These are phyloP conservation scores for Mucuna pruriens DNA, from an alignment of 306 rosid genomes.

Conservation along the genomic window DNA sequence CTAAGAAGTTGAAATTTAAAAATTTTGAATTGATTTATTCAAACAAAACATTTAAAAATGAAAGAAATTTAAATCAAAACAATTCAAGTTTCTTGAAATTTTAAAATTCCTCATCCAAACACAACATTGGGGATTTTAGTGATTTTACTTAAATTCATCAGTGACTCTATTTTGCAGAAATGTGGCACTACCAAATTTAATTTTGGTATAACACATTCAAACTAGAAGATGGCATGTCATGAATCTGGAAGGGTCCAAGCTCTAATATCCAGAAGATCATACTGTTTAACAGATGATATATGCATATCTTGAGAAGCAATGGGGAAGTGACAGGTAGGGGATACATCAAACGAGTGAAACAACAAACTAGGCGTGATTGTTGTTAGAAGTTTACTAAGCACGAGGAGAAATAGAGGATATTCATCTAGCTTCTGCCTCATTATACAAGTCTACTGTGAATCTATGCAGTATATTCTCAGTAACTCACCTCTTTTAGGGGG, in stretches of 20 bases:
- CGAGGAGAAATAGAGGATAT: neutral
- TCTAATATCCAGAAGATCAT: constrained; percentile 4
- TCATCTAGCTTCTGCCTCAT: constrained; percentile 29
- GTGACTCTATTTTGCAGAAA: neutral
- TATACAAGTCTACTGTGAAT: constrained; percentile 4
- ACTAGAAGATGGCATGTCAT: neutral
- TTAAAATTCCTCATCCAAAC: no score
- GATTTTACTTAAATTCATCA: neutral
- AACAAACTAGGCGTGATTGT: constrained; percentile 17
- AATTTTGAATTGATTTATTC: no score
- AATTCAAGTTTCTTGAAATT: no score
- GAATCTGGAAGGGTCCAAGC: constrained; percentile 5
- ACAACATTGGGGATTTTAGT: neutral
- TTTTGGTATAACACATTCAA: neutral
- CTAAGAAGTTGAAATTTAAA: no score
- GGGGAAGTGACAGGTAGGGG: neutral
- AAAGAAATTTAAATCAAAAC: no score
- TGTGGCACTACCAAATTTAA: neutral
- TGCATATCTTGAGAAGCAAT: constrained; percentile 20
- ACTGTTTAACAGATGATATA: constrained; percentile 2
- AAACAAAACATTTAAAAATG: no score
- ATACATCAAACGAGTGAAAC: neutral
- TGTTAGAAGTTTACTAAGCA: constrained; percentile 19
- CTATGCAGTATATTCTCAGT: constrained; percentile 29
- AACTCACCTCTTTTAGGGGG: constrained; percentile 80